Percentiles rank a stretch among this genome's conserved stretches.
Evolutionary conservation across 2,329 filamentous ascomycete genomes (phyloP).

Genomic region (Microcyclospora pomicola): DNA sequence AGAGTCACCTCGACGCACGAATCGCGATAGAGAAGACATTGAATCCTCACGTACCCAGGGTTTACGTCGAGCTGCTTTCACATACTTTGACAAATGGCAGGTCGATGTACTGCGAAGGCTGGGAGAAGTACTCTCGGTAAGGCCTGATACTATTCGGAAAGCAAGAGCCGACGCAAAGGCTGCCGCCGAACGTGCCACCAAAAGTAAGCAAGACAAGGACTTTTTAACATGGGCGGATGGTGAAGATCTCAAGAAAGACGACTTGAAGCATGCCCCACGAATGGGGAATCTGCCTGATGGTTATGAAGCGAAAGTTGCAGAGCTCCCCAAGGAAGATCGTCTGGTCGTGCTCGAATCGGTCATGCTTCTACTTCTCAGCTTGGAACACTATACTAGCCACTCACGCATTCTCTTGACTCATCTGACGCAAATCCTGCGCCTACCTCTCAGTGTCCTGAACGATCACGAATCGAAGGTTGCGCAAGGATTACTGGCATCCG

Average conservation of each 20-base stretch:
- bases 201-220: constrained; percentile 11
- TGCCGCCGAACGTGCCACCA: constrained; percentile 4
- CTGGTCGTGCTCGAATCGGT: constrained; percentile 25
- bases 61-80: constrained; percentile 54
- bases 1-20: constrained; percentile 20
- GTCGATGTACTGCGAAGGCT: constrained; percentile 54
- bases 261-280: constrained; percentile 20
- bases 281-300: constrained; percentile 24
- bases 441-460: constrained; percentile 19
- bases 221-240: constrained; percentile 16
- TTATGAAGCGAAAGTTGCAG: constrained; percentile 16
- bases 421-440: constrained; percentile 22
- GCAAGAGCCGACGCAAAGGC: constrained; percentile 11
- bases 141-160: constrained; percentile 7
- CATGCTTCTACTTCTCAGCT: constrained; percentile 24
- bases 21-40: constrained; percentile 33
- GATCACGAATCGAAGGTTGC: constrained; percentile 53
- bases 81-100: constrained; percentile 72
- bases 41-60: constrained; percentile 39
- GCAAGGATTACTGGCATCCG: constrained; percentile 56
- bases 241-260: constrained; percentile 17
- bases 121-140: constrained; percentile 45
- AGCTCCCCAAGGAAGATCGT: constrained; percentile 15
- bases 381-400: constrained; percentile 26
- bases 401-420: constrained; percentile 23